Percentiles rank a stretch among this genome's conserved stretches.
These are phyloP conservation scores for Syzygium grande DNA, from an alignment of 345 rosid species.

Conservation along the genomic window DNA sequence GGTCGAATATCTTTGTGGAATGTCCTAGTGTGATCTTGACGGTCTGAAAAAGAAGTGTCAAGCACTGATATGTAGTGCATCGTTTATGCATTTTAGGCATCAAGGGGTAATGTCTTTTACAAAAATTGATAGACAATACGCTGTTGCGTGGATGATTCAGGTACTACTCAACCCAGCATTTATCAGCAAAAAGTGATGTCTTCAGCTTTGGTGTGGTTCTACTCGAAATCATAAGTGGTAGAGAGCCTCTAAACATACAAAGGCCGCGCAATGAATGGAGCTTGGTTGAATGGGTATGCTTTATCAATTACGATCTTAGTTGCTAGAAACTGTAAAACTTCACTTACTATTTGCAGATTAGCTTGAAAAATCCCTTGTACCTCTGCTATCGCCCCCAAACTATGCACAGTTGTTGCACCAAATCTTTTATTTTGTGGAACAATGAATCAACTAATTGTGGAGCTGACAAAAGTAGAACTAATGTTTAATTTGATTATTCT, in stretches of 20 bases:
- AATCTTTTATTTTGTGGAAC: background rate
- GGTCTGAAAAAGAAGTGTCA: background rate
- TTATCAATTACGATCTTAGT: background rate
- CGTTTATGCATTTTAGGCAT: background rate
- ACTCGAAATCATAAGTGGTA: conserved; percentile 55
- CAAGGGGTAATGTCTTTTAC: background rate
- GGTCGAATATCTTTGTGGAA: background rate
- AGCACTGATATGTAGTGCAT: background rate
- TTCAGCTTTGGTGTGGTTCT: conserved; percentile 70
- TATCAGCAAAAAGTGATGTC: conserved; percentile 66
- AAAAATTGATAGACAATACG: background rate
- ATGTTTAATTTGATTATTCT: background rate
- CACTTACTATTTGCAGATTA: background rate
- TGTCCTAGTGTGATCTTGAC: background rate
- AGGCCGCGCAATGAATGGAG: conserved; percentile 68
- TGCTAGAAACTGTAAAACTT: background rate
- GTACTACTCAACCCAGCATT: conserved; percentile 62
- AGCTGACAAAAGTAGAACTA: background rate
- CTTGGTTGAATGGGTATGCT: conserved; percentile 69
- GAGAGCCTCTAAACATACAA: conserved; percentile 60
- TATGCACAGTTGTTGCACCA: background rate
- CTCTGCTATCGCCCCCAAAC: background rate
- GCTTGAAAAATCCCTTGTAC: background rate
- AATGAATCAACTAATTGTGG: background rate
- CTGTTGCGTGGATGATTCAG: conserved; percentile 15